phyloP scores from a whole-genome alignment of 2,329 filamentous ascomycete species.

The Zasmidium citrigriseum region DNA sequence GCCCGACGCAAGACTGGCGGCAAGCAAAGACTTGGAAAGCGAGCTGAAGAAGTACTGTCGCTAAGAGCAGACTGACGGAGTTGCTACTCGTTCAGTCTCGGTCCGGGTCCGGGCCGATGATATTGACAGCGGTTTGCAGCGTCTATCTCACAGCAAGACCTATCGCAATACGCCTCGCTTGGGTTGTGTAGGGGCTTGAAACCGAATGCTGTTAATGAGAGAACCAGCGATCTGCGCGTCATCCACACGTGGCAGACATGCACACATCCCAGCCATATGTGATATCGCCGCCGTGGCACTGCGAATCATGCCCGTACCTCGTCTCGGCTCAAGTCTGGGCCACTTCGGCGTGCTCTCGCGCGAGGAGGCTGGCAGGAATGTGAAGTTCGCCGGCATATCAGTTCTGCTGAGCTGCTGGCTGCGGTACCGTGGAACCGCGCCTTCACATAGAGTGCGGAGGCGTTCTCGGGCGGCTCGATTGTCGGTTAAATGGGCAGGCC shows the following conservation, averaged over 20 bases:
- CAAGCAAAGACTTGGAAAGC: neutral
- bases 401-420: too few relatives aligned
- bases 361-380: neutral
- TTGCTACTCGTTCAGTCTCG: neutral
- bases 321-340: neutral
- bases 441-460: neutral
- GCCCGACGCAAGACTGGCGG: neutral
- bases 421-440: neutral
- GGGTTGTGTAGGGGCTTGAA: neutral
- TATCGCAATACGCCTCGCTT: neutral
- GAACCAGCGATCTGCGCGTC: neutral
- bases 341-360: neutral
- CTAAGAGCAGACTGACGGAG: neutral
- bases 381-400: neutral
- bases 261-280: neutral
- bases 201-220: neutral
- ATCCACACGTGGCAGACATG: neutral
- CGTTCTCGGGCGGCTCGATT: neutral
- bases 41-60: neutral
- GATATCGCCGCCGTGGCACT: neutral
- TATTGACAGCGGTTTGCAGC: neutral
- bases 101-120: neutral
- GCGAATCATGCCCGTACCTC: neutral
- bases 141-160: neutral
- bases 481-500: neutral